phyloP scores from a whole-genome alignment of 2,329 filamentous ascomycete genomes.

The Septoria petroselini region DNA sequence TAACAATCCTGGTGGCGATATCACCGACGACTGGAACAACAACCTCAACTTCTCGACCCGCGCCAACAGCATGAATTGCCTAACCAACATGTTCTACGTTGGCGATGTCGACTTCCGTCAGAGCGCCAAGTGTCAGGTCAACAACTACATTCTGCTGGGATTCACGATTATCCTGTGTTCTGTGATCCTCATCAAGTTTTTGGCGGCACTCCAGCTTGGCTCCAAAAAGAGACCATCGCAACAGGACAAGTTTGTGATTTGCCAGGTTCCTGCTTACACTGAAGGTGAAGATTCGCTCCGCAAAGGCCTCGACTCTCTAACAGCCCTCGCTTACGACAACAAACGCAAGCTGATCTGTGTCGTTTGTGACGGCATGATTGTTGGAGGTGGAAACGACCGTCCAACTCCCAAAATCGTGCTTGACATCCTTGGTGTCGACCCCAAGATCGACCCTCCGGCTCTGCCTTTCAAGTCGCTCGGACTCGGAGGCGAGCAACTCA shows the following conservation, averaged over 20 bases:
- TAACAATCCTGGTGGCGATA: conserved; percentile 73
- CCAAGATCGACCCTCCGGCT: conserved; percentile 91
- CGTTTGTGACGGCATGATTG: conserved; percentile 95
- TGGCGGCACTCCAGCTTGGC: conserved; percentile 88
- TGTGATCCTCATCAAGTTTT: conserved; percentile 83
- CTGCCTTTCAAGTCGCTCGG: conserved; percentile 93
- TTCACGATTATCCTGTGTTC: conserved; percentile 80
- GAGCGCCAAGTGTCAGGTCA: conserved; percentile 71
- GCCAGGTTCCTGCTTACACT: conserved; percentile 95
- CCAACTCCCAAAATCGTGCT: conserved; percentile 97
- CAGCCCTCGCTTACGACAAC: conserved; percentile 93
- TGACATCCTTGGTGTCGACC: conserved; percentile 94
- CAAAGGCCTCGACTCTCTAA: conserved; percentile 90
- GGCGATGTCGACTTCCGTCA: conserved; percentile 84
- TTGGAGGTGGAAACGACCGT: conserved; percentile 91
- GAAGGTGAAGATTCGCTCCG: conserved; percentile 94
- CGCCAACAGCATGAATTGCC: conserved; percentile 71
- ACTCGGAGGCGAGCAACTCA: conserved; percentile 83
- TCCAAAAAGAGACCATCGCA: conserved; percentile 83
- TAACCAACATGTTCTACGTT: conserved; percentile 78
- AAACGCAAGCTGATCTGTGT: conserved; percentile 96
- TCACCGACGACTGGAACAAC: conserved; percentile 63
- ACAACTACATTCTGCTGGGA: conserved; percentile 83
- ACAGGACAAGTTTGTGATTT: conserved; percentile 98
- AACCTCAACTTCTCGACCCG: conserved; percentile 54